Conservation (phyloP, 148 eudicot species). For the Rhododendron ferrugineum region DNA sequence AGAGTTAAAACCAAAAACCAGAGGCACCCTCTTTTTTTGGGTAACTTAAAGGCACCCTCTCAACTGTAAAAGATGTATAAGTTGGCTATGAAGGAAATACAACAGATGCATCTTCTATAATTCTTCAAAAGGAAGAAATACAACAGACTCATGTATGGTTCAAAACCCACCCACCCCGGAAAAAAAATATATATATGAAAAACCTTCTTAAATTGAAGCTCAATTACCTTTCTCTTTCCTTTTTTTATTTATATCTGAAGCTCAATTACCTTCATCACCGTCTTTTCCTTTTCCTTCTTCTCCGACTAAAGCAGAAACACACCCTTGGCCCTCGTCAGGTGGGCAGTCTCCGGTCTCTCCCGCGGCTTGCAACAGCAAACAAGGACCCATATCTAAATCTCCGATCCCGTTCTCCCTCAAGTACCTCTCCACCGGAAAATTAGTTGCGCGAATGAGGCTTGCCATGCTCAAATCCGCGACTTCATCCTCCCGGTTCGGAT, state of each 20-base stretch:
- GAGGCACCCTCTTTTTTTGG: no score
- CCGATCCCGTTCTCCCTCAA: conserved; percentile 28
- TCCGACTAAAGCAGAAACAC: background rate
- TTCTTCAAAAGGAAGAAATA: background rate
- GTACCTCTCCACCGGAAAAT: conserved; percentile 30
- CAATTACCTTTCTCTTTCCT: background rate
- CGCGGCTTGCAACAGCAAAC: conserved; percentile 12
- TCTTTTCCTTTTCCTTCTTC: background rate
- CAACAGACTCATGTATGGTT: background rate
- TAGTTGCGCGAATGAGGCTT: conserved; percentile 33
- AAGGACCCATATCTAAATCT: conserved; percentile 23
- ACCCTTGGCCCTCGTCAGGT: conserved; percentile 4
- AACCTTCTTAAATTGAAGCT: background rate
- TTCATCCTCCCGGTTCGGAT: conserved; percentile 62
- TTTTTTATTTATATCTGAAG: background rate
- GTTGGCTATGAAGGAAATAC: background rate
- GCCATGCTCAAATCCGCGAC: conserved; percentile 26
- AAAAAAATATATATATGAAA: background rate
- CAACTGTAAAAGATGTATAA: background rate
- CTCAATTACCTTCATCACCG: conserved; percentile 6
- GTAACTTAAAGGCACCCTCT: background rate
- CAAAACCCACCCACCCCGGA: background rate
- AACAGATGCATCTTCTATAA: background rate
- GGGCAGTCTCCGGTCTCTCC: background rate
- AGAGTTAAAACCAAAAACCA: background rate